phyloP scores from a whole-genome alignment of 73 alveolate species.

The Stentor coeruleus region DNA sequence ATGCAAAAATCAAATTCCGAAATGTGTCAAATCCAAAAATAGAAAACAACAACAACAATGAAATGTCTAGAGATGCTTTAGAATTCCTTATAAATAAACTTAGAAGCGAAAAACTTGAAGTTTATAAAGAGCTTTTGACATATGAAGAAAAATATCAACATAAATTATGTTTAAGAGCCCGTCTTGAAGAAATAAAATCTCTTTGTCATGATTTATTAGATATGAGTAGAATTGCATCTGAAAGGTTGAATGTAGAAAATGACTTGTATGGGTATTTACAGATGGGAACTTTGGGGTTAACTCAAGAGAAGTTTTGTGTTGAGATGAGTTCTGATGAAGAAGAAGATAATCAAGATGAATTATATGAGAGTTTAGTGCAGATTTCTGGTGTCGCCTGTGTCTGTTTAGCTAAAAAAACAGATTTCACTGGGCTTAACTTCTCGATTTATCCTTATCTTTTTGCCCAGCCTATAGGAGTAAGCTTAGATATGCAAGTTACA shows the following conservation, averaged over 20 bases:
- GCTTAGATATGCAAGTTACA: background rate
- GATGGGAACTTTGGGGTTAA: background rate
- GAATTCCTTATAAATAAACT: background rate
- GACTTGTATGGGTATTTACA: conserved; percentile 15
- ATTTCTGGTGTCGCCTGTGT: conserved; percentile 10
- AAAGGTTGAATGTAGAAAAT: background rate
- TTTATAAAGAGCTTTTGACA: background rate
- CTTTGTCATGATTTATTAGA: background rate
- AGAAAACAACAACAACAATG: background rate
- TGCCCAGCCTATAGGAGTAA: background rate
- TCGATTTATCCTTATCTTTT: conserved; percentile 5
- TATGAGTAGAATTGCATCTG: conserved; percentile 18
- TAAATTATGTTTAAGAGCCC: background rate
- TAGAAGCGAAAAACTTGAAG: conserved; percentile 17
- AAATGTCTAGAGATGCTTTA: background rate
- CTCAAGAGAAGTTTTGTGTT: background rate
- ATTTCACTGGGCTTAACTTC: background rate
- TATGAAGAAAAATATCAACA: conserved; percentile 8
- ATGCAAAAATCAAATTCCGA: background rate
- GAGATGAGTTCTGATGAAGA: background rate
- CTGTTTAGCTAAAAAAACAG: background rate
- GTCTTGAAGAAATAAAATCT: background rate
- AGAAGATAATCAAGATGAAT: background rate
- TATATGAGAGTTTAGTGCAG: background rate
- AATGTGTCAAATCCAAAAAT: background rate